Percentiles rank a stretch among this genome's conserved stretches.
phyloP scores from a whole-genome alignment of 495 filamentous ascomycete species.

The Lepidopterella palustris region DNA sequence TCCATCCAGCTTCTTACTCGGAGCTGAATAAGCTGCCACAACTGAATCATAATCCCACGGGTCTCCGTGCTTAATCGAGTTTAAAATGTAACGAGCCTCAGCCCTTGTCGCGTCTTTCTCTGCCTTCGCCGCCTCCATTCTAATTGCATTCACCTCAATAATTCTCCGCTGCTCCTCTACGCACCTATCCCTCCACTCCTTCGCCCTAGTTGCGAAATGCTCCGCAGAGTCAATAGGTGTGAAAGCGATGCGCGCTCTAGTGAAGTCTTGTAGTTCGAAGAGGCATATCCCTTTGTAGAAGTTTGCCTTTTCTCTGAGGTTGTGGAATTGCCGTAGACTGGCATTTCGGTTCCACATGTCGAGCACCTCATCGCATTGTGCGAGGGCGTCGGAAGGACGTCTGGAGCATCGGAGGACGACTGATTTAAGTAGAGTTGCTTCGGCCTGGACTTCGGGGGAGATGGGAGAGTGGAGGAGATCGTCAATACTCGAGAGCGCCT shows the following conservation, averaged over 20 bases:
- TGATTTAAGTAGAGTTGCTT: not conserved
- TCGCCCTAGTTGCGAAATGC: not conserved
- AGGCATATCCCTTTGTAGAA: not conserved
- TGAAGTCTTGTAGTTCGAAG: not conserved
- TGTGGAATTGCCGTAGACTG: not conserved
- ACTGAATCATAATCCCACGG: no score
- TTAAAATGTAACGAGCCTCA: no score
- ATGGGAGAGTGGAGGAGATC: not conserved
- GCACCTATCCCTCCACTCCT: not conserved
- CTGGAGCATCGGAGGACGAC: not conserved
- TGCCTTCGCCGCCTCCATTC: no score
- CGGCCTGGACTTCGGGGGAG: not conserved
- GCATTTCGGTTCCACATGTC: not conserved
- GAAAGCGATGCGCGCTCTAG: not conserved
- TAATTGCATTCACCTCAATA: no score
- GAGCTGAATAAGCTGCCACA: no score
- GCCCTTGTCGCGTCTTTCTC: no score
- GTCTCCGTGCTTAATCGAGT: no score
- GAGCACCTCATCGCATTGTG: not conserved
- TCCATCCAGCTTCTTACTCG: no score
- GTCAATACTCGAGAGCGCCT: not conserved
- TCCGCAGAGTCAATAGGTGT: not conserved
- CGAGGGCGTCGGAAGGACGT: not conserved
- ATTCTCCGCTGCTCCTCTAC: not conserved
- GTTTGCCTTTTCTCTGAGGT: not conserved